Evolutionary conservation across 805 yeast genomes (phyloP).

Genomic region (Nakazawaea pomicola): DNA sequence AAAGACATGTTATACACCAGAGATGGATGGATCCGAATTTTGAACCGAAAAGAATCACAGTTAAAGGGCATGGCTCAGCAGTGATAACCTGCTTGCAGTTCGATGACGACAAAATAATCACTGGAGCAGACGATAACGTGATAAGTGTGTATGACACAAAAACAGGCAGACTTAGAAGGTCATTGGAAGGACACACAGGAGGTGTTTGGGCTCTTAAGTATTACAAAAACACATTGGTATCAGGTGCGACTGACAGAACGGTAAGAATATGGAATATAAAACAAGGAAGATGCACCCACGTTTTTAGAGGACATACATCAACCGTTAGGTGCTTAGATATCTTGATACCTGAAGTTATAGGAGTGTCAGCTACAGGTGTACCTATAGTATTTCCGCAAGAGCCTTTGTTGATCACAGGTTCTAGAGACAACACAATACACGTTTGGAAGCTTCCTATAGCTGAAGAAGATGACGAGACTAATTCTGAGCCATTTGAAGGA

Average conservation of each 20-base stretch:
- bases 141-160: slow-evolving; percentile 77
- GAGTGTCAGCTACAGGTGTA: slow-evolving; percentile 53
- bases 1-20: slow-evolving; percentile 48
- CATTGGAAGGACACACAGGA: slow-evolving; percentile 86
- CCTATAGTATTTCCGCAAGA: slow-evolving; percentile 51
- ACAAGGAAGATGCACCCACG: slow-evolving; percentile 83
- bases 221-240: slow-evolving; percentile 73
- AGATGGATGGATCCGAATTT: slow-evolving; percentile 81
- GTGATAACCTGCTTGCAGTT: slow-evolving; percentile 95
- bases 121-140: slow-evolving; percentile 85
- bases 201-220: slow-evolving; percentile 99
- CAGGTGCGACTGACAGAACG: slow-evolving; percentile 93
- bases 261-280: slow-evolving; percentile 91
- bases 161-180: slow-evolving; percentile 59
- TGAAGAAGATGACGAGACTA: slow-evolving; percentile 28
- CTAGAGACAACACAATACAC: slow-evolving; percentile 79
- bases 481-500: slow-evolving; percentile 30
- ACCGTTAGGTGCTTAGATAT: slow-evolving; percentile 91
- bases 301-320: slow-evolving; percentile 87
- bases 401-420: slow-evolving; percentile 77
- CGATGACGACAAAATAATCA: slow-evolving; percentile 83
- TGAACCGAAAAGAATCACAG: slow-evolving; percentile 61
- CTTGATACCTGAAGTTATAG: slow-evolving; percentile 59
- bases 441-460: slow-evolving; percentile 70
- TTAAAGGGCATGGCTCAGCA: slow-evolving; percentile 60